These are phyloP conservation scores for Botrytis sinoallii DNA, from an alignment of 2,329 filamentous ascomycete genomes.

Conservation along the genomic window DNA sequence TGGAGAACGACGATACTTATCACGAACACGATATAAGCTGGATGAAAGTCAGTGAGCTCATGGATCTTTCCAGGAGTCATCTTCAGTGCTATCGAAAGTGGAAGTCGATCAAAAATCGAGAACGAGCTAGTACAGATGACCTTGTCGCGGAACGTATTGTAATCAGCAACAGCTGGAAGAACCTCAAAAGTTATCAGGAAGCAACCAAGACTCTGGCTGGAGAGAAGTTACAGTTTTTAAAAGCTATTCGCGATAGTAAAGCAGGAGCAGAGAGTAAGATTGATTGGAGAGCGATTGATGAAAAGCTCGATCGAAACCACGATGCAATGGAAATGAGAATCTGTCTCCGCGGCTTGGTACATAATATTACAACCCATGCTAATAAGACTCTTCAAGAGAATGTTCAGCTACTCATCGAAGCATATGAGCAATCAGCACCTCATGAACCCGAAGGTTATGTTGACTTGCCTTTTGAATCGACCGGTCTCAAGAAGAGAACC, in stretches of 20 bases:
- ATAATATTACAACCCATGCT: slow-evolving; percentile 30
- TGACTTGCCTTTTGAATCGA: slow-evolving; percentile 16
- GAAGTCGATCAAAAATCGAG: slow-evolving; percentile 47
- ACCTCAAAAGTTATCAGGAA: slow-evolving; percentile 45
- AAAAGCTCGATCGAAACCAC: slow-evolving; percentile 42
- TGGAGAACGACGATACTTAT: slow-evolving; percentile 36
- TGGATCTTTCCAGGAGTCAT: slow-evolving; percentile 60
- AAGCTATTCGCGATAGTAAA: slow-evolving; percentile 44
- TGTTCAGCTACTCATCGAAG: slow-evolving; percentile 30
- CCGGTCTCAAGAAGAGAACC: not conserved
- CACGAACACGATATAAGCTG: slow-evolving; percentile 59
- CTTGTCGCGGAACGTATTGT: slow-evolving; percentile 18
- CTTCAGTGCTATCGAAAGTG: slow-evolving; percentile 69
- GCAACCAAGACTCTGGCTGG: slow-evolving; percentile 43
- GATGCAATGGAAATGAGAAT: slow-evolving; percentile 32
- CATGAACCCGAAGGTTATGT: slow-evolving; percentile 25
- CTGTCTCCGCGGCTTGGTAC: slow-evolving; percentile 33
- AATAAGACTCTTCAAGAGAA: slow-evolving; percentile 35
- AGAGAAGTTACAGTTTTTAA: slow-evolving; percentile 46
- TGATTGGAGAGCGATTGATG: slow-evolving; percentile 48
- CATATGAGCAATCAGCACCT: slow-evolving; percentile 29
- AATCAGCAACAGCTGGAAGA: slow-evolving; percentile 42
- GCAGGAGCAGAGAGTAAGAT: slow-evolving; percentile 47
- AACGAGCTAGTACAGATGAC: slow-evolving; percentile 28
- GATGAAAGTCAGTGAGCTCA: slow-evolving; percentile 59